Conservation (phyloP, 176 grass and related monocot genomes). For the Musa schizocarpa region DNA sequence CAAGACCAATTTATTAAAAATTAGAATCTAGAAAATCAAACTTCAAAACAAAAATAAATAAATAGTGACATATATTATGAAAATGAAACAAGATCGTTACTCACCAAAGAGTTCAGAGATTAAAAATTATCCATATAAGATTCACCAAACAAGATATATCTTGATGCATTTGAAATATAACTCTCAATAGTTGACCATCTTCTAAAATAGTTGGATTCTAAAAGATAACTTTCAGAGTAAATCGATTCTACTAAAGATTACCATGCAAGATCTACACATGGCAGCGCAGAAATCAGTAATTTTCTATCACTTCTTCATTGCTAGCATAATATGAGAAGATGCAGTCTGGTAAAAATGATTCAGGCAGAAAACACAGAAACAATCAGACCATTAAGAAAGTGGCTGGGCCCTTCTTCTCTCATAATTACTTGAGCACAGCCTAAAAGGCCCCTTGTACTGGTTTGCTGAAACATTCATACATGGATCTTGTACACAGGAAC, state of each 20-base stretch:
- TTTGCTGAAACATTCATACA: conserved; percentile 10
- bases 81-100: too few relatives aligned
- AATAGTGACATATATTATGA: too few relatives aligned
- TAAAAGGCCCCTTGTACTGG: conserved; percentile 13
- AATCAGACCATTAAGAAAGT: conserved; percentile 17
- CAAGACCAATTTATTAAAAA: too few relatives aligned
- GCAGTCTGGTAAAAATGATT: not conserved
- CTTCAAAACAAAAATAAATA: too few relatives aligned
- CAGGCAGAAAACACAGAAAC: not conserved
- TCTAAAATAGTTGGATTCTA: too few relatives aligned
- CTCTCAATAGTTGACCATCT: too few relatives aligned
- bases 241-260: not conserved
- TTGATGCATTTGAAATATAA: too few relatives aligned
- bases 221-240: not conserved
- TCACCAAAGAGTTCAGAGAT: too few relatives aligned
- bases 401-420: conserved; percentile 17
- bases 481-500: not conserved
- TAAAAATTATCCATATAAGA: too few relatives aligned
- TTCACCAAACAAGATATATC: too few relatives aligned
- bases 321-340: not conserved
- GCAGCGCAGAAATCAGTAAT: not conserved
- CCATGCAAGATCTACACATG: not conserved
- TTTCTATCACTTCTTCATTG: not conserved
- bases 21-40: too few relatives aligned
- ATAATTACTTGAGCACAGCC: conserved; percentile 19